Conservation (phyloP, 208 protist species). For the Herpetomonas tarakana region DNA sequence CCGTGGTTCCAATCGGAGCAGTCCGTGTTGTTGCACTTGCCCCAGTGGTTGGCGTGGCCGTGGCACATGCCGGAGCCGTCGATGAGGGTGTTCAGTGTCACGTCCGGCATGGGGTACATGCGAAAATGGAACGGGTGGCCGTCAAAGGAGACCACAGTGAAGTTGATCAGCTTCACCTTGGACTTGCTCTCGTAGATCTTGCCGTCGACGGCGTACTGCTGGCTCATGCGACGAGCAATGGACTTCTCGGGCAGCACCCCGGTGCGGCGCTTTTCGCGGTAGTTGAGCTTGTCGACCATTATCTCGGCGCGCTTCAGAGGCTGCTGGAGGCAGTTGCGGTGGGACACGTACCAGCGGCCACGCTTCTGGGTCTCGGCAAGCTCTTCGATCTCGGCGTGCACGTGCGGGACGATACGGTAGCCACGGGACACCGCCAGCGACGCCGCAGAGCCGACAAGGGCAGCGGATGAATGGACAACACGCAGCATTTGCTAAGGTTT, state of each 20-base stretch:
- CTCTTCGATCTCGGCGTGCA: conserved; percentile 87
- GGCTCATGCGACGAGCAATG: conserved; percentile 73
- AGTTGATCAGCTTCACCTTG: conserved; percentile 84
- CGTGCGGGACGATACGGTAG: conserved; percentile 84
- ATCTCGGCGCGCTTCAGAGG: conserved; percentile 84
- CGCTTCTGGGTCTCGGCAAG: conserved; percentile 77
- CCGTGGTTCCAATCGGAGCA: conserved; percentile 89
- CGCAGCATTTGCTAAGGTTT: conserved; percentile 41
- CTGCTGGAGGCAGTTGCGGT: conserved; percentile 82
- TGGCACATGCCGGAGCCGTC: conserved; percentile 90
- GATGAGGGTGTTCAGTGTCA: conserved; percentile 89
- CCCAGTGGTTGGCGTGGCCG: conserved; percentile 74
- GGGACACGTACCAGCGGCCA: conserved; percentile 79
- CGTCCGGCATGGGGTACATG: conserved; percentile 85
- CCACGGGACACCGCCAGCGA: conserved; percentile 15
- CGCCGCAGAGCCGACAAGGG: not conserved
- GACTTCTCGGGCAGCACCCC: conserved; percentile 85
- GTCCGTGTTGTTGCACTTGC: conserved; percentile 89
- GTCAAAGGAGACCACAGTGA: conserved; percentile 84
- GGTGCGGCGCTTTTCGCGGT: conserved; percentile 72
- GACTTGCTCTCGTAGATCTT: conserved; percentile 63
- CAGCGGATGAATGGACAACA: not conserved
- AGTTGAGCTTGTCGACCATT: conserved; percentile 87
- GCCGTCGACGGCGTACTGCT: conserved; percentile 83
- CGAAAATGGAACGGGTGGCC: conserved; percentile 90